A percentile compares a stretch with the other conserved stretches of the same genome.
These are phyloP conservation scores for Danielia reshetovae DNA, from an alignment of 805 yeast genomes.

Conservation along the genomic window DNA sequence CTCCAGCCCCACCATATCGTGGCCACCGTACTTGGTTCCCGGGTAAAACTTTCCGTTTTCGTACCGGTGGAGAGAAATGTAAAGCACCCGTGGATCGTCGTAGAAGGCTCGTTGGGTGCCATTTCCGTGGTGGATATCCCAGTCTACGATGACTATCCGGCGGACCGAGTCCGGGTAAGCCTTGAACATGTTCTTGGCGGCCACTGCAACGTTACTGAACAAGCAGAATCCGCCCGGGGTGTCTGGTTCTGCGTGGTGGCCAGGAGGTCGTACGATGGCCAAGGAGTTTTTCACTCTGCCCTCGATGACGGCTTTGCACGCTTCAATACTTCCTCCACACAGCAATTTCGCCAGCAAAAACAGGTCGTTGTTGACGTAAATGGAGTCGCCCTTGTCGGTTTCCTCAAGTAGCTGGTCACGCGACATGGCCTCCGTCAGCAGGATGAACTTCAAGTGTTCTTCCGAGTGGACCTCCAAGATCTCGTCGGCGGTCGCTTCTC, in stretches of 20 bases:
- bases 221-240: conserved; percentile 96
- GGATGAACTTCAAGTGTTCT: conserved; percentile 72
- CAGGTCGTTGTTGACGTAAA: conserved; percentile 91
- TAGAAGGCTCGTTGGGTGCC: conserved; percentile 94
- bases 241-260: conserved; percentile 98
- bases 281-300: conserved; percentile 86
- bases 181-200: conserved; percentile 79
- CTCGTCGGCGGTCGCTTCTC: conserved; percentile 87
- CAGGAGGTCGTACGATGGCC: conserved; percentile 98
- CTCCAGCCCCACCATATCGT: conserved; percentile 79
- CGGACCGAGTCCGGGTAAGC: conserved; percentile 86
- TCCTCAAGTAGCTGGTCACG: conserved; percentile 72
- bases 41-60: conserved; percentile 93
- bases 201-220: conserved; percentile 95
- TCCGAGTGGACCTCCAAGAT: conserved; percentile 80
- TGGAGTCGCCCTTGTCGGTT: conserved; percentile 91
- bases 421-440: conserved; percentile 71
- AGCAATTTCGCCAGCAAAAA: conserved; percentile 81
- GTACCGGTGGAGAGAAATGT: conserved; percentile 87
- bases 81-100: conserved; percentile 85
- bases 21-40: conserved; percentile 82
- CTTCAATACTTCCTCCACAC: conserved; percentile 97
- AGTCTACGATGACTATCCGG: conserved; percentile 78
- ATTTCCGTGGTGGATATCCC: conserved; percentile 99
- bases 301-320: conserved; percentile 92